Conservation (phyloP, 257 asterid species). For the Haberlea rhodopensis region DNA sequence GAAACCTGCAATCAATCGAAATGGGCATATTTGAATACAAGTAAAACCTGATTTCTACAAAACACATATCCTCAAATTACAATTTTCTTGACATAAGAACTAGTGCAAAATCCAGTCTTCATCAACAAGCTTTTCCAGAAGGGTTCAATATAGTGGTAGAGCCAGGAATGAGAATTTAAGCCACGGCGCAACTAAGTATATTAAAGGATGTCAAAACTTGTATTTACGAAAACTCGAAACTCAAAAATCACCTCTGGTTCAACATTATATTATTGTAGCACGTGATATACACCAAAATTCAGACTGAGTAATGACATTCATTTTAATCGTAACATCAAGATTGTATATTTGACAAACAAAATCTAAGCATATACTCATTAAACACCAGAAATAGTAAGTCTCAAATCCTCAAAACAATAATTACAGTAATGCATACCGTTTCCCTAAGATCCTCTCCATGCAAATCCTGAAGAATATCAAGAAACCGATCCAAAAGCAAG, state of each 20-base stretch:
- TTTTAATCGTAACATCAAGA: conserved; percentile 6
- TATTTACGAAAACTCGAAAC: neutral
- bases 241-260: neutral
- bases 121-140: neutral
- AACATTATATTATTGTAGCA: neutral
- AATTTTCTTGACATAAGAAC: neutral
- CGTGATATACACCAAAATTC: neutral
- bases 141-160: neutral
- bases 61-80: no score
- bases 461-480: conserved; percentile 57
- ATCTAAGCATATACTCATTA: conserved; percentile 7
- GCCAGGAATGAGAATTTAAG: no score
- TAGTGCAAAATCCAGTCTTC: conserved; percentile 21
- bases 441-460: conserved; percentile 61
- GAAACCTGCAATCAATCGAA: conserved; percentile 8
- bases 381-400: neutral
- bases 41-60: neutral
- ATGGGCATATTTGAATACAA: neutral
- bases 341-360: conserved; percentile 1
- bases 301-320: neutral
- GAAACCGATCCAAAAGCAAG: conserved; percentile 63
- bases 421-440: conserved; percentile 32
- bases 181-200: neutral
- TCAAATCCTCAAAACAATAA: conserved; percentile 8
- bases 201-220: neutral